Base-by-base conservation (phyloP, 2,329 filamentous ascomycete genomes). In the Penicillium sp. region DNA sequence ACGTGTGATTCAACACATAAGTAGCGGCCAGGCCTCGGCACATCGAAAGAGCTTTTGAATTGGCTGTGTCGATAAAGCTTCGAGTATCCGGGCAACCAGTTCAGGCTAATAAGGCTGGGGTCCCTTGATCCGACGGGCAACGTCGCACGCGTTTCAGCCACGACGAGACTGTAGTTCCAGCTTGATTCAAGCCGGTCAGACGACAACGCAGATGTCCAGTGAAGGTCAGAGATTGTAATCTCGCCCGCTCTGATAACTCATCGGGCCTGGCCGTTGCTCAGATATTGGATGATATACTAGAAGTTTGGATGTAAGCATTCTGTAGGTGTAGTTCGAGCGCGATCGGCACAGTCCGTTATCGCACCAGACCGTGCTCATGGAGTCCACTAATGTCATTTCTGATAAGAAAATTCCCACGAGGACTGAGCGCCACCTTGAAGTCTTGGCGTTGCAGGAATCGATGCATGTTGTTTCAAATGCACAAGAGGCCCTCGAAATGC, bases 341-440 rank as follows among this genome's bases (percentile, higher is more conserved):
- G 39, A 53, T 57, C 57, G 52, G 45, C 21, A 31, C 40, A 9
- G 38, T 34, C 50, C 47, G 58, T 57, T 57, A 59, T 61, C 58
- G 11, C 40, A 10, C n/a, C 40, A 29, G 14, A 45, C 36, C 48
- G 14, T 54, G 14, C 16, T 22, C 8, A 49, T 50, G 21, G n/a
- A 5, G 16, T 27, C 50, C 14, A 52, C 32, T 39, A 24, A 50
- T 24, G 11, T 3, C 32, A 32, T n/a, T 27, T 27, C 24, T 43
- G 55, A 58, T 56, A 54, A 58, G 58, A 60, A 47, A 50, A 36
- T 31, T 16, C 32, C 48, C 45, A 50, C 53, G 55, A 54, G 39
- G 42, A n/a, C 45, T 31, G 48, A 50, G 44, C 41, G 16, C 31
- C 38, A n/a, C 48, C 24, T 42, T 42, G 38, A 34, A 31, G 49